Base-by-base conservation (phyloP, 495 filamentous ascomycete genomes). In the Lophiostoma macrostomum region DNA sequence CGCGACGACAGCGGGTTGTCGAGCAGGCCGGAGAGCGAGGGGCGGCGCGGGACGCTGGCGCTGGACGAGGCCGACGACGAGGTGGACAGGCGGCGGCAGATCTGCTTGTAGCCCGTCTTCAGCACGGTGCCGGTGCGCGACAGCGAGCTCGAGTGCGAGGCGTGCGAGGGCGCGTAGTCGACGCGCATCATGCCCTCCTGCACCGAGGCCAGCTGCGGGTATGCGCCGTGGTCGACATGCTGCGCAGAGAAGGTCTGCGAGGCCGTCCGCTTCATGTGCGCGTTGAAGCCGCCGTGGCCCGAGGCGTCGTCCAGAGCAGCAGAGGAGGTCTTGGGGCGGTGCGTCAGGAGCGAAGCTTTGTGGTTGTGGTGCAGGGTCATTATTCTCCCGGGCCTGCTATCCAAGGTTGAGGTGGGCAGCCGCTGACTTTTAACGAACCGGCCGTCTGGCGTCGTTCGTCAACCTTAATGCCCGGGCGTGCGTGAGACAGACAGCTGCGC, bases 261-360 rank as follows among this genome's bases (percentile, higher is more conserved):
- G 14, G 60, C 60, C 19, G 53, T 63, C 23, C 54, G 41, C 31
- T 63, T 63, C 60, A 63, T 55, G 43, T 18, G 28, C 34, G 48
- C n/a, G 5, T 36, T 48, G 34, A 44, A 31, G 28, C 30, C 10
- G 10, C 24, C 16, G 34, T 6, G 36, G 14, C 30, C 13, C 16
- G 20, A 0, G 24, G 23, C 30, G 25, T 22, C 10, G 51, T 53
- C 49, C 53, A 58, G 48, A 36, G 32, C 50, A 11, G 60, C 58
- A 38, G 58, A 62, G 11, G 58, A 62, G 2, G 58, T 62, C 45
- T 57, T 62, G 4, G 58, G 58, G 19, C 58, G 53, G 48, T 53
- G 58, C 10, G 53, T 31, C 36, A 57, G 53, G 38, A 50, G 28
- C 53, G 58, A 42, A 53, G 53, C 48, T 48, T 60, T 11, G 50